phyloP scores from a whole-genome alignment of 2,329 filamentous ascomycete species.

The Grosmannia huntii region DNA sequence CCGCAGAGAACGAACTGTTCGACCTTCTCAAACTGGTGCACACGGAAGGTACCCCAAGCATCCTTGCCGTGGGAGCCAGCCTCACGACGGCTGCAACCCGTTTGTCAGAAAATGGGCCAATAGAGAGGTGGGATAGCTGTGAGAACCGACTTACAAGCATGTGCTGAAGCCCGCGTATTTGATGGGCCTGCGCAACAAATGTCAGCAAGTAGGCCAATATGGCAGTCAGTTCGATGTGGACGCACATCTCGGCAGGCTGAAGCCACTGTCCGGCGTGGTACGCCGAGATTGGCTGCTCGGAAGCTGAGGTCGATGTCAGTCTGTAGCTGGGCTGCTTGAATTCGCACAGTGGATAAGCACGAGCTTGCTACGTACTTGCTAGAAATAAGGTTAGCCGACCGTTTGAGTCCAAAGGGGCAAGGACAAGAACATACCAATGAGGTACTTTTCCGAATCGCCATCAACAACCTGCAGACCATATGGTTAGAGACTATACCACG shows the following conservation, averaged over 20 bases:
- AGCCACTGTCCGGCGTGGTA: slow-evolving; percentile 94
- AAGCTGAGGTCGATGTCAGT: slow-evolving; percentile 25
- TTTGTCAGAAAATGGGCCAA: background rate
- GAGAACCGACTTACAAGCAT: slow-evolving; percentile 45
- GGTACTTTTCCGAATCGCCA: slow-evolving; percentile 74
- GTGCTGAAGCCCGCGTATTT: slow-evolving; percentile 89
- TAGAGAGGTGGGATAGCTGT: background rate
- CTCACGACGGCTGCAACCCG: slow-evolving; percentile 53
- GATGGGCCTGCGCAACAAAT: slow-evolving; percentile 44
- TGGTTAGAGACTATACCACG: background rate
- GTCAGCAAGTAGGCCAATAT: background rate
- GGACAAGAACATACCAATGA: slow-evolving; percentile 41
- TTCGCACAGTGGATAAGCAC: background rate
- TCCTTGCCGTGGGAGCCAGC: slow-evolving; percentile 68
- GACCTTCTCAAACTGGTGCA: slow-evolving; percentile 77
- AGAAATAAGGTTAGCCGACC: background rate
- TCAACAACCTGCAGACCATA: slow-evolving; percentile 49
- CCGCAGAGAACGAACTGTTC: slow-evolving; percentile 33
- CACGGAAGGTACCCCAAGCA: slow-evolving; percentile 95
- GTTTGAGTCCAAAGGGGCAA: background rate
- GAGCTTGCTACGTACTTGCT: slow-evolving; percentile 8
- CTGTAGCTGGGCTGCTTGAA: background rate
- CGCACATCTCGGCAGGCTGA: slow-evolving; percentile 55
- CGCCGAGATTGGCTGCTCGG: slow-evolving; percentile 87
- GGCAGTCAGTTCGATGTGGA: too few relatives aligned